These are phyloP conservation scores for Macadamia integrifolia DNA, from an alignment of 164 flowering plant species.

Conservation along the genomic window DNA sequence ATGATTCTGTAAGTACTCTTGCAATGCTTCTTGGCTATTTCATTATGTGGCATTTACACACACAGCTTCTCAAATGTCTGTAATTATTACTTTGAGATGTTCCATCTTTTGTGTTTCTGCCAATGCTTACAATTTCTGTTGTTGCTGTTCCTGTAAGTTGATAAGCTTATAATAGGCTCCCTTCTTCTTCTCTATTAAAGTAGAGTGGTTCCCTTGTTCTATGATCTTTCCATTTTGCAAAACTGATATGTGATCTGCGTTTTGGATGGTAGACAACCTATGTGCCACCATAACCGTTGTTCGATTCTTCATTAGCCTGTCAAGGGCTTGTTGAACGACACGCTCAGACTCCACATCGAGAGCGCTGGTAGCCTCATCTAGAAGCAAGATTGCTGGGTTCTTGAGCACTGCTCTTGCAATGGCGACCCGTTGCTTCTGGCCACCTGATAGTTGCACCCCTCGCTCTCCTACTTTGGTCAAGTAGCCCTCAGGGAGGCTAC, in stretches of 20 bases:
- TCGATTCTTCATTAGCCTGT: slow-evolving; percentile 72
- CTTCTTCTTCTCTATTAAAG: slow-evolving; percentile 49
- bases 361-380: slow-evolving; percentile 97
- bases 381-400: slow-evolving; percentile 78
- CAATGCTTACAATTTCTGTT: slow-evolving; percentile 10
- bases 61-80: no score
- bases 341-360: slow-evolving; percentile 89
- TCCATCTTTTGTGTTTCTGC: no score
- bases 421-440: slow-evolving; percentile 91
- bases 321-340: slow-evolving; percentile 82
- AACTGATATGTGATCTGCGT: slow-evolving; percentile 81
- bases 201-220: slow-evolving; percentile 80
- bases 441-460: slow-evolving; percentile 95
- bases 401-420: slow-evolving; percentile 89
- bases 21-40: no score
- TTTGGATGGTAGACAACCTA: slow-evolving; percentile 80
- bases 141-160: slow-evolving; percentile 71
- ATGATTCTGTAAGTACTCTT: no score
- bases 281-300: slow-evolving; percentile 93
- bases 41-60: no score
- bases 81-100: no score
- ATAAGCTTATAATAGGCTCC: slow-evolving; percentile 75
- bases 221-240: slow-evolving; percentile 80
- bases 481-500: slow-evolving; percentile 89
- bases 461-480: slow-evolving; percentile 88